Conservation (phyloP, 106 monocot species). For the Vanilla planifolia region DNA sequence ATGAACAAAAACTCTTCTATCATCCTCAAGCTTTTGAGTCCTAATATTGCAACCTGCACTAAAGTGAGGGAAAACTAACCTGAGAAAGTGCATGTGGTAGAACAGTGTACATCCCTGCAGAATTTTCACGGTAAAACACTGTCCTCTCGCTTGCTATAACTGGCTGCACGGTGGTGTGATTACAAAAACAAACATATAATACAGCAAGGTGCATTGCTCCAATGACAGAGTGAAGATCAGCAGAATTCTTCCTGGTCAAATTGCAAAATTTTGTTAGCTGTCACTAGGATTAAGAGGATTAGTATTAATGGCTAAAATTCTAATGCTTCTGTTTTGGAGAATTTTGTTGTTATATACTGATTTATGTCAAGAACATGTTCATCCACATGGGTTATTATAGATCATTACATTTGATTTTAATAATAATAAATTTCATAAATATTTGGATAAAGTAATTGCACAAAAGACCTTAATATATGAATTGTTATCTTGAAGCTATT, state of each 20-base stretch:
- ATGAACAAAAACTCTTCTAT: neutral
- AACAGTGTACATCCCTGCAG: conserved; percentile 84
- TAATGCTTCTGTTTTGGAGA: too few species aligned
- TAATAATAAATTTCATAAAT: too few species aligned
- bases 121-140: conserved; percentile 68
- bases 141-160: conserved; percentile 46
- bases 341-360: too few species aligned
- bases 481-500: too few species aligned
- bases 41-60: neutral
- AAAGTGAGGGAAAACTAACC: conserved; percentile 19
- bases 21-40: neutral
- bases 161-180: conserved; percentile 53
- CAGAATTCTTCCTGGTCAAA: conserved; percentile 35
- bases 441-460: too few species aligned
- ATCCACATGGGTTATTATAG: too few species aligned
- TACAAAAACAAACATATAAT: conserved; percentile 45
- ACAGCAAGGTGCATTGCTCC: conserved; percentile 62
- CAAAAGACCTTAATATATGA: too few species aligned
- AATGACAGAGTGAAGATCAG: conserved; percentile 38
- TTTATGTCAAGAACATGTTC: too few species aligned
- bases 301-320: too few species aligned
- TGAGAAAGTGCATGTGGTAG: conserved; percentile 63
- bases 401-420: too few species aligned
- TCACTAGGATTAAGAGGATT: neutral
- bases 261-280: neutral